Evolutionary conservation across 139 green algal genomes (phyloP).

Genomic region (Pleodorina starrii): DNA sequence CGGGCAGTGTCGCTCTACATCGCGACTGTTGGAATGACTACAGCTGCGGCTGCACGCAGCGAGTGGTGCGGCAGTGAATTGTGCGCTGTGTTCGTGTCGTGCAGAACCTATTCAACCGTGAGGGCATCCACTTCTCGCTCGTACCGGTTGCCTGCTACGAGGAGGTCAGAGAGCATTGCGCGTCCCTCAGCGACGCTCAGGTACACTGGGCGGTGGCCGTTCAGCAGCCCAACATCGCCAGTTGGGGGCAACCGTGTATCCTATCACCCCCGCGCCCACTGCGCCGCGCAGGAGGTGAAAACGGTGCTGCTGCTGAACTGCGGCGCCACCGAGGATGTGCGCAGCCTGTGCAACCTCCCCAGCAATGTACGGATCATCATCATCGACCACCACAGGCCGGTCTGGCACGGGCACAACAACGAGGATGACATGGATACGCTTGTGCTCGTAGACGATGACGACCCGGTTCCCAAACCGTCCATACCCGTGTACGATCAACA

Average conservation of each 20-base stretch:
- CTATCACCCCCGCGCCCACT: background rate
- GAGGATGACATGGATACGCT: slow-evolving; percentile 49
- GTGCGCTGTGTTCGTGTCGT: background rate
- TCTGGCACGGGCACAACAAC: slow-evolving; percentile 65
- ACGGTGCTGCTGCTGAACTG: slow-evolving; percentile 92
- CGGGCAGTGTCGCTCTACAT: no score
- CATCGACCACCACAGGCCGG: slow-evolving; percentile 84
- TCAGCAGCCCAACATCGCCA: background rate
- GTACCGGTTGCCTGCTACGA: slow-evolving; percentile 72
- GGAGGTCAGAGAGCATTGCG: slow-evolving; percentile 59
- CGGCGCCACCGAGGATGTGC: slow-evolving; percentile 80
- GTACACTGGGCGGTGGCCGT: no score
- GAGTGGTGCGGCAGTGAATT: no score
- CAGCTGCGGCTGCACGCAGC: no score
- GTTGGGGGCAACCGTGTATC: background rate
- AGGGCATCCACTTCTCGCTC: slow-evolving; percentile 56
- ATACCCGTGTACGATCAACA: slow-evolving; percentile 47
- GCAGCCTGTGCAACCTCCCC: slow-evolving; percentile 57
- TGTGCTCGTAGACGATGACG: slow-evolving; percentile 68
- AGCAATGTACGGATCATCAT: slow-evolving; percentile 80
- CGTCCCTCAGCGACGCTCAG: slow-evolving; percentile 28
- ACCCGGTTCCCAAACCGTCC: slow-evolving; percentile 51
- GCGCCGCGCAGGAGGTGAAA: slow-evolving; percentile 62
- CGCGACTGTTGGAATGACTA: background rate
- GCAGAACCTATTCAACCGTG: slow-evolving; percentile 63